Evolutionary conservation across 1,284 basidiomycete genomes (phyloP).

Genomic region (Tetrapyrgos nigripes): DNA sequence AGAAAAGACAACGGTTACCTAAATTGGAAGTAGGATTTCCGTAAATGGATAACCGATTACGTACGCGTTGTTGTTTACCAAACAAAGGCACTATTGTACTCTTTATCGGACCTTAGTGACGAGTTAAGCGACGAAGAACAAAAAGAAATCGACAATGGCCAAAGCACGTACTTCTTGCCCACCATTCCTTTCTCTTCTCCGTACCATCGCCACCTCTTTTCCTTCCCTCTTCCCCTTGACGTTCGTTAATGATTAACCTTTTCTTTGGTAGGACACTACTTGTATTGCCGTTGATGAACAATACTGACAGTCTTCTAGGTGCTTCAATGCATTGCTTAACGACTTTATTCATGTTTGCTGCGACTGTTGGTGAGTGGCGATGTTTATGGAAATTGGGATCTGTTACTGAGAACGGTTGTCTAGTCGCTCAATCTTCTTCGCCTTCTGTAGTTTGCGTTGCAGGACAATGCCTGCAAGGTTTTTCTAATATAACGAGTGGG

Average conservation of each 20-base stretch:
- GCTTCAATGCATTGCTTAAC: background rate
- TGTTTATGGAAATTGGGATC: background rate
- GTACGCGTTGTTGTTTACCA: too few species aligned
- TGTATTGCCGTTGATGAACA: background rate
- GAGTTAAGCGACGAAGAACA: too few species aligned
- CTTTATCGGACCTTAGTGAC: too few species aligned
- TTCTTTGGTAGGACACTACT: background rate
- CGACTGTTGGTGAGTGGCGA: background rate
- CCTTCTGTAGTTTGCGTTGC: slow-evolving; percentile 75
- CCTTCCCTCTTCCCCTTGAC: slow-evolving; percentile 4
- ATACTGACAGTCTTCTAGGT: too few species aligned
- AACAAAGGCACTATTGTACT: too few species aligned
- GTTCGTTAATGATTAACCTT: slow-evolving; percentile 12
- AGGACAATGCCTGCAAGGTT: slow-evolving; percentile 81
- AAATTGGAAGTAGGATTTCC: too few species aligned
- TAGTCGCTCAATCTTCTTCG: slow-evolving; percentile 57
- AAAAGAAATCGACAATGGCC: too few species aligned
- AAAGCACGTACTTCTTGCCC: slow-evolving; percentile 7
- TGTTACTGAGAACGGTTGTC: background rate
- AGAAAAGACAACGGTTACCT: too few species aligned
- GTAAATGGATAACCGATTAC: too few species aligned
- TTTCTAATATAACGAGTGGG: slow-evolving; percentile 73
- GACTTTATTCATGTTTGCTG: background rate
- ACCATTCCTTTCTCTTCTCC: background rate
- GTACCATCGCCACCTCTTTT: slow-evolving; percentile 1